These are phyloP conservation scores for Butyriboletus appendiculatus DNA, from an alignment of 1,284 basidiomycete species.

Conservation along the genomic window DNA sequence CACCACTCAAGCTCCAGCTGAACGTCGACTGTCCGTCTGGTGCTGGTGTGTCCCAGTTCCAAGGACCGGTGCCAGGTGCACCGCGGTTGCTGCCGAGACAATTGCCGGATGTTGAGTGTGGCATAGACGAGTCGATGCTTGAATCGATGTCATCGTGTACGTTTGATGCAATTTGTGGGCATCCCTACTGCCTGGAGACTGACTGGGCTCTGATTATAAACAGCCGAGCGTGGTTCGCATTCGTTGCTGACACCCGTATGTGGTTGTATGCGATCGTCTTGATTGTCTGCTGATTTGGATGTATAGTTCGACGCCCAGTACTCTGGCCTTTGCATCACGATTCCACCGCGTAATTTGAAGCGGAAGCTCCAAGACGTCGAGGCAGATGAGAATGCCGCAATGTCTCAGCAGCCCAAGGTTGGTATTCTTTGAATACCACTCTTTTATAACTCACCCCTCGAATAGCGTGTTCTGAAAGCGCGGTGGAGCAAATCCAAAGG, in stretches of 20 bases:
- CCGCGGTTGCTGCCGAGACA: slow-evolving; percentile 26
- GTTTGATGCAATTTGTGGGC: not conserved
- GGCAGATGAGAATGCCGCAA: not conserved
- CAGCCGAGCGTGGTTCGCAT: slow-evolving; percentile 4
- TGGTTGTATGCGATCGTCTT: not conserved
- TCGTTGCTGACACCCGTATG: slow-evolving; percentile 21
- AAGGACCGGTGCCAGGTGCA: slow-evolving; percentile 18
- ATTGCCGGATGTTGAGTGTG: slow-evolving; percentile 27
- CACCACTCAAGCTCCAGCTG: slow-evolving; percentile 16
- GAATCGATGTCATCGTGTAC: slow-evolving; percentile 13
- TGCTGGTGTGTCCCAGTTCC: not conserved
- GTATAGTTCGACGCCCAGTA: slow-evolving; percentile 9
- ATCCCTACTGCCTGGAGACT: not conserved
- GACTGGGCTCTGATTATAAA: not conserved
- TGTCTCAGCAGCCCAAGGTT: slow-evolving; percentile 22
- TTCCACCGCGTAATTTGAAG: slow-evolving; percentile 22
- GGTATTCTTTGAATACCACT: not conserved
- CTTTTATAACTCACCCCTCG: not conserved
- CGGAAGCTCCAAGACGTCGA: slow-evolving; percentile 31
- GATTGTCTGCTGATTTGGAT: slow-evolving; percentile 1
- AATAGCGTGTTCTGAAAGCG: slow-evolving; percentile 14
- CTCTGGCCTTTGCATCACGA: slow-evolving; percentile 28
- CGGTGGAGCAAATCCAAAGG: slow-evolving; percentile 10
- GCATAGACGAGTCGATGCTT: slow-evolving; percentile 13
- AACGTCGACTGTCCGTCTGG: not conserved